Evolutionary conservation across 108 stramenopile genomes (phyloP).

Genomic region (Bacterosira constricta): DNA sequence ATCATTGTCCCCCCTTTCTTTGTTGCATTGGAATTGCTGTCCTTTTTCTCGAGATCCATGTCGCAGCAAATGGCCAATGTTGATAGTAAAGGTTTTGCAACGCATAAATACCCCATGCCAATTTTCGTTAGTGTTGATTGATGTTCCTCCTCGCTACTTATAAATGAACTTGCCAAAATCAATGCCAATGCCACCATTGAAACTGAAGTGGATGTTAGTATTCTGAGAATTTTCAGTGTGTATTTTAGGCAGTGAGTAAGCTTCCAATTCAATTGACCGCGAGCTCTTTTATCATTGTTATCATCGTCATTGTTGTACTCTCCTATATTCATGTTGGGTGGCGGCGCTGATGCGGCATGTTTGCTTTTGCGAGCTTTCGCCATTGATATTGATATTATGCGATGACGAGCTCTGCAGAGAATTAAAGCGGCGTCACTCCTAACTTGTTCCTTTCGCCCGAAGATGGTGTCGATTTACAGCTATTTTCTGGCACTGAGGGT

Average conservation of each 20-base stretch:
- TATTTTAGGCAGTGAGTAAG: not conserved
- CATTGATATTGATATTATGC: not conserved
- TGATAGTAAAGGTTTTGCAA: slow-evolving; percentile 26
- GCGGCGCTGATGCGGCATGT: not conserved
- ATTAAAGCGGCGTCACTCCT: too few species aligned
- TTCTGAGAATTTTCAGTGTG: not conserved
- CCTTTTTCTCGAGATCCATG: not conserved
- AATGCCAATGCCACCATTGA: not conserved
- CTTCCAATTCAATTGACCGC: slow-evolving; percentile 4
- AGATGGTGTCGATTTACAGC: too few species aligned
- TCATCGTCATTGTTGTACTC: slow-evolving; percentile 2
- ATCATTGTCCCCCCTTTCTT: not conserved
- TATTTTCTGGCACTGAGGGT: too few species aligned
- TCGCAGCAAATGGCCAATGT: slow-evolving; percentile 4
- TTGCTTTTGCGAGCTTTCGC: not conserved
- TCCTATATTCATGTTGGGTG: slow-evolving; percentile 9
- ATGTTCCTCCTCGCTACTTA: not conserved
- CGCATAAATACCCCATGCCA: slow-evolving; percentile 26
- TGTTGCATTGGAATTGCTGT: not conserved
- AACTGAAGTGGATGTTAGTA: not conserved
- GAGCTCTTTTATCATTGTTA: slow-evolving; percentile 2
- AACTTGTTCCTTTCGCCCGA: too few species aligned
- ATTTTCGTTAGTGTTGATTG: slow-evolving; percentile 18
- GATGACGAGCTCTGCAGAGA: too few species aligned
- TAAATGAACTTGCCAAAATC: not conserved